Percentiles rank a stretch among this genome's conserved stretches.
phyloP scores from a whole-genome alignment of 495 filamentous ascomycete species.

The Penicillium nucicola region DNA sequence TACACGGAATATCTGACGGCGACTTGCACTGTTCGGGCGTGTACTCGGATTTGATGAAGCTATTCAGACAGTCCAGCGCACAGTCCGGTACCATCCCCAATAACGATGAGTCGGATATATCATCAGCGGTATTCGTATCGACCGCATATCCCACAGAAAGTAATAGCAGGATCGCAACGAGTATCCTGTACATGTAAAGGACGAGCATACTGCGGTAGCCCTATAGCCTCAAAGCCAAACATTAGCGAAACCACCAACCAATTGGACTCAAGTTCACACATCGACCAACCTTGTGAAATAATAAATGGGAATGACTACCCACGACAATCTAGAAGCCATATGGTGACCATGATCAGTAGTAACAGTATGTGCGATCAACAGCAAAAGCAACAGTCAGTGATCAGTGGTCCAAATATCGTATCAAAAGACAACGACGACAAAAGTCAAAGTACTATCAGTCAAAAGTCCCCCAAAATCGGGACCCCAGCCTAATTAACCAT shows the following conservation, averaged over 20 bases:
- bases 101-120: constrained; percentile 22
- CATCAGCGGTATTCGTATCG: constrained; percentile 5
- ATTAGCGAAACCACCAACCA: no score
- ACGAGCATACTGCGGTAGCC: constrained; percentile 34
- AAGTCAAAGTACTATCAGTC: constrained; percentile 1
- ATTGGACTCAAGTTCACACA: no score
- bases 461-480: background rate
- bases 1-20: constrained; percentile 53
- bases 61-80: constrained; percentile 58
- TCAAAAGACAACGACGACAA: constrained; percentile 2
- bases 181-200: constrained; percentile 24
- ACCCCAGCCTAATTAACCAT: constrained; percentile 17
- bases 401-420: background rate
- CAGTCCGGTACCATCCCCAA: constrained; percentile 56
- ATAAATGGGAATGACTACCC: constrained; percentile 25
- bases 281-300: constrained; percentile 19
- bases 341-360: constrained; percentile 24
- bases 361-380: background rate
- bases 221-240: background rate
- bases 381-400: background rate
- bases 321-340: constrained; percentile 18
- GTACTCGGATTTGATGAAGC: constrained; percentile 60
- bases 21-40: constrained; percentile 40
- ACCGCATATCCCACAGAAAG: constrained; percentile 10
- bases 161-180: constrained; percentile 25